Evolutionary conservation across 2,329 filamentous ascomycete genomes (phyloP).

Genomic region (Diaporthe sp.): DNA sequence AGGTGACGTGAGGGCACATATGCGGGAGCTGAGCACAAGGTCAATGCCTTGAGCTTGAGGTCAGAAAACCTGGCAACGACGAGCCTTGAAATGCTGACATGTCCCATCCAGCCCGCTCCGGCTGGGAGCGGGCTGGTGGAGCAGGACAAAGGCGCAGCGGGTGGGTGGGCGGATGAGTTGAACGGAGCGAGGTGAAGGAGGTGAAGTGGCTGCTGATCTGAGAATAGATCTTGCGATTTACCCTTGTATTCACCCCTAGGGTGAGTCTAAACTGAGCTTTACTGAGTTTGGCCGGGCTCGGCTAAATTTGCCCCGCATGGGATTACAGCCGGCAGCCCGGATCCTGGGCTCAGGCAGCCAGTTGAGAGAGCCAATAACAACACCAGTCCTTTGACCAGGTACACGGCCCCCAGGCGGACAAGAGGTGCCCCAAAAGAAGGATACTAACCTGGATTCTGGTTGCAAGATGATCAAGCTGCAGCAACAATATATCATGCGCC

Average conservation of each 20-base stretch:
- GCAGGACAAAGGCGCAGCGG: constrained; percentile 19
- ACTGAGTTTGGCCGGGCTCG: no score
- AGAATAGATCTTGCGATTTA: constrained; percentile 32
- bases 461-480: no score
- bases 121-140: constrained; percentile 17
- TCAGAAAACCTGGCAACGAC: neutral
- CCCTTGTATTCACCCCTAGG: neutral
- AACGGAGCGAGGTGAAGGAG: constrained; percentile 10
- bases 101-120: neutral
- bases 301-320: no score
- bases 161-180: constrained; percentile 1
- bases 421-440: no score
- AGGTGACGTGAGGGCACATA: constrained; percentile 25
- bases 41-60: constrained; percentile 5
- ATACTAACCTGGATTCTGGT: no score
- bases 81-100: neutral
- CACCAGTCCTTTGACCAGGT: no score
- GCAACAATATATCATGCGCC: no score
- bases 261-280: no score
- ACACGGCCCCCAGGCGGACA: no score
- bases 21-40: constrained; percentile 18
- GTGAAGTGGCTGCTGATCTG: constrained; percentile 25
- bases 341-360: no score
- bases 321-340: no score
- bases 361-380: no score